Base-by-base conservation (phyloP, 108 stramenopile species). In the Cyclostephanos invisitatus region DNA sequence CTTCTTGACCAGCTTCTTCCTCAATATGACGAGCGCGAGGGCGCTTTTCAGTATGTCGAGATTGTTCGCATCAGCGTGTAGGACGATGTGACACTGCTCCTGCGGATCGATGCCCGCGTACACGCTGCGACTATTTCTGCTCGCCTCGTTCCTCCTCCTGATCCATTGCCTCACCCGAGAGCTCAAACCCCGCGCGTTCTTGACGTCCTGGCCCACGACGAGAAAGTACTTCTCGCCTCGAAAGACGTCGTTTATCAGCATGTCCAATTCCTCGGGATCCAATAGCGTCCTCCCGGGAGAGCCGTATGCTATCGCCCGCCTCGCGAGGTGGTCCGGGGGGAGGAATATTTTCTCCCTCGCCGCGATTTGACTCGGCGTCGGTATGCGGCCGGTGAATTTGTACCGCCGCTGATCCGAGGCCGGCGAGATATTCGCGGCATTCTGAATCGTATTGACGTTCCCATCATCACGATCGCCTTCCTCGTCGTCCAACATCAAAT, bases 51-150 rank as follows among this genome's bases (percentile, higher is more conserved):
- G 76, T 66, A 92, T 89, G 78, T 92, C 91, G 9, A 83, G 53
- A 64, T 90, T 92, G 22, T 83, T 87, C 3, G 91, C 91, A 58
- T 85, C 79, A 66, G 83, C 77, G 68, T 92, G 89, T n/a, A 92
- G 80, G 15, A 92, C 91, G 53, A 92, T 86, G 56, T 92, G 89
- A 79, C 89, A 92, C 62, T 89, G 70, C 51, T 84, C 86, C 54
- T 85, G 80, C 17, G 83, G 75, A 70, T 79, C 73, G 46, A 62
- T 75, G 10, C 81, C 73, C 15, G 28, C 61, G 20, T 71, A 46
- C 22, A 36, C 60, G 35, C 36, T 46, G 27, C 50, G 51, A 46
- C 27, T 73, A 46, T 62, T 36, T 25, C 28, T 47, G 8, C 59
- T 32, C 55, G 38, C 57, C 49, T 42, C 56, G 46, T 29, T 62